Percentiles rank a stretch among this genome's conserved stretches.
These are phyloP conservation scores for Epichloe uncinata DNA, from an alignment of 2,329 filamentous ascomycete species.

Conservation along the genomic window DNA sequence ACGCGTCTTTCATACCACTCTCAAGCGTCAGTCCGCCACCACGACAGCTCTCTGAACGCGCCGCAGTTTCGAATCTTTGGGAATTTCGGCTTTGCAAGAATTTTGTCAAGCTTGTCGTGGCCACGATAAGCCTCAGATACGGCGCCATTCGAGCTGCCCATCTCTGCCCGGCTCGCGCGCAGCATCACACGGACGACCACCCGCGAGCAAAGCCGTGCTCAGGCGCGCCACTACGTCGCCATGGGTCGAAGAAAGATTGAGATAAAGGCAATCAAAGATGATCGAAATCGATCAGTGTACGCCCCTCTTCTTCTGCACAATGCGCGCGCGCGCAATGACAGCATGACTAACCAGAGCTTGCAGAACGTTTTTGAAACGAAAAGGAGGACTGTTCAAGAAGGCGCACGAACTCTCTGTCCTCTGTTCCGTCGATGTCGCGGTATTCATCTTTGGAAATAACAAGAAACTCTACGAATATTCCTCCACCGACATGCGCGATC, in stretches of 20 bases:
- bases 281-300: conserved; percentile 94
- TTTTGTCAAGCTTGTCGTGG: not conserved
- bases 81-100: not conserved
- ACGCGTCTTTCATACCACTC: not conserved
- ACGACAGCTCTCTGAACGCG: not conserved
- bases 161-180: not conserved
- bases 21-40: not conserved
- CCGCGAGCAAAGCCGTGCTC: conserved; percentile 3
- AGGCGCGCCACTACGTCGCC: conserved; percentile 9
- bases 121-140: not conserved
- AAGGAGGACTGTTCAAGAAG: conserved; percentile 98
- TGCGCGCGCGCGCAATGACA: not conserved
- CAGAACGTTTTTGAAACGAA: conserved; percentile 96
- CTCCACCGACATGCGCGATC: conserved; percentile 82
- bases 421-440: conserved; percentile 94
- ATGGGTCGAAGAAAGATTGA: conserved; percentile 99
- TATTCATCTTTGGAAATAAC: conserved; percentile 97
- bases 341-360: not conserved
- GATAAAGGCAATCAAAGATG: conserved; percentile 99
- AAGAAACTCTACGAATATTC: conserved; percentile 99
- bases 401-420: conserved; percentile 95
- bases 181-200: conserved; percentile 4
- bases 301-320: conserved; percentile 21
- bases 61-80: not conserved
- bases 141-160: not conserved